Percentiles rank a stretch among this genome's conserved stretches.
Conservation (phyloP, 345 rosid genomes). For the Citrus reticulata region DNA sequence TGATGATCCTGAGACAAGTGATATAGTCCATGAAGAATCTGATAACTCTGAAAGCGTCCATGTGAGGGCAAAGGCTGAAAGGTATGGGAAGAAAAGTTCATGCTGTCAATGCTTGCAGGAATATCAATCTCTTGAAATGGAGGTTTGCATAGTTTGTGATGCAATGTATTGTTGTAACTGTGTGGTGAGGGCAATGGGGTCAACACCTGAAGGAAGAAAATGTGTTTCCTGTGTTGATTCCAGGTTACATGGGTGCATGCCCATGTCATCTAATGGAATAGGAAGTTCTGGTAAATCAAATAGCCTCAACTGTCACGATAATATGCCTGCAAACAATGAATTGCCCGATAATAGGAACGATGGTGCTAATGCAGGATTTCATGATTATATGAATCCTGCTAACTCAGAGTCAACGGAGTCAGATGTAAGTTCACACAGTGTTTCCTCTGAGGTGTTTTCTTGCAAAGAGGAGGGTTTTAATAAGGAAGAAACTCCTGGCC, state of each 20-base stretch:
- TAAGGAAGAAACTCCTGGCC: slow-evolving; percentile 25
- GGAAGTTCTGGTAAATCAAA: slow-evolving; percentile 20
- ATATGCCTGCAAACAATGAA: slow-evolving; percentile 8
- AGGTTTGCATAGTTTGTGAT: slow-evolving; percentile 76
- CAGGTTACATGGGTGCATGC: slow-evolving; percentile 6
- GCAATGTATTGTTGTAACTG: slow-evolving; percentile 74
- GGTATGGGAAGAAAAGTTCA: slow-evolving; percentile 57
- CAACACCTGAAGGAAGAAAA: slow-evolving; percentile 94
- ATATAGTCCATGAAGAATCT: slow-evolving; percentile 31
- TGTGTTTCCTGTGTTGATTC: slow-evolving; percentile 69
- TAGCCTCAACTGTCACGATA: slow-evolving; percentile 15
- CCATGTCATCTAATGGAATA: slow-evolving; percentile 15
- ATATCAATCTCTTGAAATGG: slow-evolving; percentile 59
- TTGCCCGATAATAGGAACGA: slow-evolving; percentile 4
- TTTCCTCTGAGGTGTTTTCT: slow-evolving; percentile 41
- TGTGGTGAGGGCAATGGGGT: slow-evolving; percentile 79
- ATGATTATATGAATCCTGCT: slow-evolving; percentile 29
- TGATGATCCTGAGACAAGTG: slow-evolving; percentile 40
- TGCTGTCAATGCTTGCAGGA: slow-evolving; percentile 75
- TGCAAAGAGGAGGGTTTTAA: slow-evolving; percentile 31
- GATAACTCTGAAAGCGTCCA: slow-evolving; percentile 30
- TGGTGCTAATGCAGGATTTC: slow-evolving; percentile 14
- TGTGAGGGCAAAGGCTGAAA: slow-evolving; percentile 39
- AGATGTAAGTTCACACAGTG: slow-evolving; percentile 21
- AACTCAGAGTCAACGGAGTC: slow-evolving; percentile 24